Evolutionary conservation across 2,329 filamentous ascomycete species (phyloP).

Genomic region (Colletotrichum horii): DNA sequence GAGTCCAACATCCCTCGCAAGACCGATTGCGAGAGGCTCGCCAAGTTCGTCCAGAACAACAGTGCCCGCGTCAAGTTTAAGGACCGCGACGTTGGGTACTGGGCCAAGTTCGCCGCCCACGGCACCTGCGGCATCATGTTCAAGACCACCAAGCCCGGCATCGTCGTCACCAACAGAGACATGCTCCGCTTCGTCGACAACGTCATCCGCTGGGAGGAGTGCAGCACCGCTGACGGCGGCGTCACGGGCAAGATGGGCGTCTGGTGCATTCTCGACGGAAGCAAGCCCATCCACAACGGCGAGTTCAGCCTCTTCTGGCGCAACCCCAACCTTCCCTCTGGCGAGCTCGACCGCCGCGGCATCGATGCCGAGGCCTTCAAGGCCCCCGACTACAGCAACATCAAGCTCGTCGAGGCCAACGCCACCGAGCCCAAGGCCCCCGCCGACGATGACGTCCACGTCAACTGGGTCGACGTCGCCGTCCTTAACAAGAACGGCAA

Average conservation of each 20-base stretch:
- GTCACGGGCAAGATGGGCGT: background rate
- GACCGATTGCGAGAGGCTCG: background rate
- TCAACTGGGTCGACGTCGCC: background rate
- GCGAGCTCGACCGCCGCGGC: background rate
- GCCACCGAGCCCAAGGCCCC: background rate
- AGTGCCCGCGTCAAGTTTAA: slow-evolving; percentile 8
- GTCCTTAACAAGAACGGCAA: background rate
- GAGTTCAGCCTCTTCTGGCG: slow-evolving; percentile 12
- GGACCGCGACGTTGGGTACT: background rate
- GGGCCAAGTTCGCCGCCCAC: slow-evolving; percentile 7
- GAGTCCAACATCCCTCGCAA: background rate
- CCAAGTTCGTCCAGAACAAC: background rate
- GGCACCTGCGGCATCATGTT: slow-evolving; percentile 9
- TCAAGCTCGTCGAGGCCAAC: background rate
- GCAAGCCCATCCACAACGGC: background rate
- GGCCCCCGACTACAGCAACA: background rate
- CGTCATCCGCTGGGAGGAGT: background rate
- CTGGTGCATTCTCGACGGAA: background rate
- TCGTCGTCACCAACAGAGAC: background rate
- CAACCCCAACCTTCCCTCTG: background rate
- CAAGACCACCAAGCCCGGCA: background rate
- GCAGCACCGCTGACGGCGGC: background rate
- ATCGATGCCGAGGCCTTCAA: background rate
- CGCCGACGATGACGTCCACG: background rate
- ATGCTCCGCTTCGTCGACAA: slow-evolving; percentile 6